Evolutionary conservation across 2,329 filamentous ascomycete species (phyloP).

Genomic region (Ophiostoma pallidulum): DNA sequence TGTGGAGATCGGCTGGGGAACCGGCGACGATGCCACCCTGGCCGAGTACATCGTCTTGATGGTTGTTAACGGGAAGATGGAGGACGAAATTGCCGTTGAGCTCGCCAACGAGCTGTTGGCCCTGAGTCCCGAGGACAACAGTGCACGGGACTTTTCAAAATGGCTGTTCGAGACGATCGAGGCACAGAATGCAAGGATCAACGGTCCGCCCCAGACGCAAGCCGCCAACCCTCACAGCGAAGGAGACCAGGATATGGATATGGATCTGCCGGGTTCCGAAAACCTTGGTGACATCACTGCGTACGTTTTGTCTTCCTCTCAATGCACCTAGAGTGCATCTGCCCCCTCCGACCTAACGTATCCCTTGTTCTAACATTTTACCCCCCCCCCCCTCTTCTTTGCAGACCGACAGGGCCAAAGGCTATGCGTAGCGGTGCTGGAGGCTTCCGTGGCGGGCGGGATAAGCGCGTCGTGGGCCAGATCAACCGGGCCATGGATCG

Average conservation of each 20-base stretch:
- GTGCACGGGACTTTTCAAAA: constrained; percentile 70
- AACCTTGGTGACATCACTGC: constrained; percentile 43
- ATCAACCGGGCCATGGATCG: constrained; percentile 77
- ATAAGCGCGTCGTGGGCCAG: constrained; percentile 78
- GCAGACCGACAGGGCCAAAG: constrained; percentile 84
- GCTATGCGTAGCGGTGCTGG: constrained; percentile 73
- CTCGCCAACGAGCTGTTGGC: constrained; percentile 79
- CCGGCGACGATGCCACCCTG: constrained; percentile 71
- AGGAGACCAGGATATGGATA: constrained; percentile 57
- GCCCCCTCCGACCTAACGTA: too few relatives aligned
- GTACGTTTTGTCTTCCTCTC: constrained; percentile 38
- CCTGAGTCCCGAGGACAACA: constrained; percentile 71
- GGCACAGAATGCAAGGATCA: constrained; percentile 52
- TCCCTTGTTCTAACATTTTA: too few relatives aligned
- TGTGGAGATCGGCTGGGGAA: constrained; percentile 85
- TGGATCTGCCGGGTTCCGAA: constrained; percentile 46
- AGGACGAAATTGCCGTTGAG: constrained; percentile 80
- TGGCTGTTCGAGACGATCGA: constrained; percentile 93
- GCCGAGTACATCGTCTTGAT: constrained; percentile 96
- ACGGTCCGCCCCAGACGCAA: constrained; percentile 29
- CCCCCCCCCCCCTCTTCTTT: neutral
- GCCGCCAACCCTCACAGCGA: constrained; percentile 17
- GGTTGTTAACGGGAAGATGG: constrained; percentile 89
- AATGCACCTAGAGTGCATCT: too few relatives aligned
- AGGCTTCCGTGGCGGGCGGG: constrained; percentile 46